These are phyloP conservation scores for Panicum virgatum DNA, from an alignment of 202 grass and related monocot genomes.

Conservation along the genomic window DNA sequence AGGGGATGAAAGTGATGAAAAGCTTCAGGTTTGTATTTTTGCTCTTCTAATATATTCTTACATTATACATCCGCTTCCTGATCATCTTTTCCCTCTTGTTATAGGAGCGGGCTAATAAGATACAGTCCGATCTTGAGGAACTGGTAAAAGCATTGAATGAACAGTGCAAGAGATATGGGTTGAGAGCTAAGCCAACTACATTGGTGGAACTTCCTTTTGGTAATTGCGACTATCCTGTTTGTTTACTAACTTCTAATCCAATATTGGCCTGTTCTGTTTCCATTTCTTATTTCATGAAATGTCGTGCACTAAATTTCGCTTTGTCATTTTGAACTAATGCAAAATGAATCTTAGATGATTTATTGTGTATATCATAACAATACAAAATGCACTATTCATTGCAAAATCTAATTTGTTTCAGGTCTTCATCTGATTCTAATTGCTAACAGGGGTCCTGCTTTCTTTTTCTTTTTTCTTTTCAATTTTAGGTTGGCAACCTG, in stretches of 20 bases:
- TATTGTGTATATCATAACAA: slow-evolving; percentile 20
- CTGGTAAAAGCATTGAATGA: slow-evolving; percentile 91
- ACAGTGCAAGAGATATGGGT: slow-evolving; percentile 91
- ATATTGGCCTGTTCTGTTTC: slow-evolving; percentile 1
- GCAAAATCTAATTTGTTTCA: not conserved
- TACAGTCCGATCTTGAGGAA: slow-evolving; percentile 85
- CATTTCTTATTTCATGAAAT: not conserved
- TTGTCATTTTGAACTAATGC: slow-evolving; percentile 14
- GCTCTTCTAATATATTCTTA: slow-evolving; percentile 31
- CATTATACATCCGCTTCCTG: slow-evolving; percentile 17
- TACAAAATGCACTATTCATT: slow-evolving; percentile 11
- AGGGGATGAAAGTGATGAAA: slow-evolving; percentile 73
- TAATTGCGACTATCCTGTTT: slow-evolving; percentile 52
- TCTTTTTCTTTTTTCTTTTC: slow-evolving; percentile 3
- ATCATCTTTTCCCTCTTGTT: slow-evolving; percentile 29
- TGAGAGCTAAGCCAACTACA: slow-evolving; percentile 93
- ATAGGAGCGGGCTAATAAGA: slow-evolving; percentile 74
- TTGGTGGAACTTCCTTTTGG: slow-evolving; percentile 98
- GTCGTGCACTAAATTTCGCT: not conserved
- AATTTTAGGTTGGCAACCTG: slow-evolving; percentile 92
- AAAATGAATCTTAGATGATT: slow-evolving; percentile 22
- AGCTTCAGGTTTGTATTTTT: slow-evolving; percentile 64
- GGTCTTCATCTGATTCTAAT: slow-evolving; percentile 11
- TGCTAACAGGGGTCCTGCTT: not conserved
- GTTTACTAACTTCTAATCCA: slow-evolving; percentile 25